A percentile compares a stretch with the other conserved stretches of the same genome.
These are phyloP conservation scores for Penicillium sp. DNA, from an alignment of 2,329 filamentous ascomycete species.

Conservation along the genomic window DNA sequence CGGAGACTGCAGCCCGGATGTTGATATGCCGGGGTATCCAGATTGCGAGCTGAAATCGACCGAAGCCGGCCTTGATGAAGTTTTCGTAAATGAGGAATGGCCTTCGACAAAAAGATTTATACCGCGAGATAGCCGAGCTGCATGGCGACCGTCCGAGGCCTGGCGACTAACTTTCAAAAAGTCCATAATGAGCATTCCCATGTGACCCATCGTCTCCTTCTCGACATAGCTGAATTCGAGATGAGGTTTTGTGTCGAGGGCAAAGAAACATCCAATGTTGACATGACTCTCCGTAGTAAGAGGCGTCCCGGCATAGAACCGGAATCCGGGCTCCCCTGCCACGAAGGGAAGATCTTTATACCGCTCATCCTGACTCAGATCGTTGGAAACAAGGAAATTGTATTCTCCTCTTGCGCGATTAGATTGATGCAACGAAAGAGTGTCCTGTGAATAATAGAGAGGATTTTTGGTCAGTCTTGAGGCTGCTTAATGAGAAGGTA, in stretches of 20 bases:
- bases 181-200: slow-evolving; percentile 21
- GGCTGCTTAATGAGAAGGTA: background rate
- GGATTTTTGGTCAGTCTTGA: background rate
- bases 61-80: background rate
- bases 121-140: slow-evolving; percentile 14
- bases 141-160: slow-evolving; percentile 14
- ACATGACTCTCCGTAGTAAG: slow-evolving; percentile 56
- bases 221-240: slow-evolving; percentile 5
- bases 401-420: slow-evolving; percentile 4
- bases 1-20: background rate
- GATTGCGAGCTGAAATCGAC: background rate
- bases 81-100: background rate
- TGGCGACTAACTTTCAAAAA: slow-evolving; percentile 20
- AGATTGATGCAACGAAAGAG: background rate
- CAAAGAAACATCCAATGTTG: slow-evolving; percentile 41
- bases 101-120: slow-evolving; percentile 20
- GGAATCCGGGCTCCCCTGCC: slow-evolving; percentile 43
- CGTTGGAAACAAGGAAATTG: slow-evolving; percentile 34
- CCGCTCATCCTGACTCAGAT: slow-evolving; percentile 40
- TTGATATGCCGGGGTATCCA: background rate
- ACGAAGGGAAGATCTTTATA: slow-evolving; percentile 42
- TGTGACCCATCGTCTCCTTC: slow-evolving; percentile 15
- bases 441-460: background rate
- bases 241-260: slow-evolving; percentile 15
- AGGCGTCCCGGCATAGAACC: slow-evolving; percentile 60